Evolutionary conservation across 768 basidiomycete genomes (phyloP), one percentile per base, ranked within the genome.

Genomic region (Sporobolomyces pararoseus): DNA sequence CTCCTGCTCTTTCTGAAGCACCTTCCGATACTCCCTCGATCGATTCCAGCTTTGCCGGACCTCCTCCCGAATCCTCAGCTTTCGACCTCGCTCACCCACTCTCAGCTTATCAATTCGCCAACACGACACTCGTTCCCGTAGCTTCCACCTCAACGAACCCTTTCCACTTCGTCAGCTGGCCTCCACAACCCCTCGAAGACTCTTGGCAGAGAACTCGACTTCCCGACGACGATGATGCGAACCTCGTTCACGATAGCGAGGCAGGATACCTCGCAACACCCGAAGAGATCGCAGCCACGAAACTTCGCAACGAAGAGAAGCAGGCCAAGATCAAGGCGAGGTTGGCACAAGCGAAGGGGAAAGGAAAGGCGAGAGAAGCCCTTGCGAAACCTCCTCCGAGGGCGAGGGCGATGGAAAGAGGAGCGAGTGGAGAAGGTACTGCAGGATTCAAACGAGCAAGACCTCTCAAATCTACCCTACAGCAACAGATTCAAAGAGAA

Each of bases 111-210:
- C 29, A 55, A 7, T 70, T 70, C 53, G 58, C 69, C n/a, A 66
- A 70, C 47, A 70, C 69, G 12, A 37, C 64, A 6, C 69, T 70
- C 59, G 68, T 70, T 2, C 69, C 69, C 12, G 47, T 55, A 27
- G 69, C 32, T 4, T 65, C 69, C 21, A 62, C 63, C 1, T 55
- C 63, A 23, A 62, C 64, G 7, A 42, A 29, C 27, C 70, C 65
- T 1, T 71, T 71, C 51, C 23, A 60, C 35, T 71, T 63, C 31
- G 42, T 47, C 42, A 65, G 42, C 51, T 63, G 50, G 50, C 70
- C 70, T 3, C 44, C 61, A 1, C 14, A 37, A 17, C 31, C 37
- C 14, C 65, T 71, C 57, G 62, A 66, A 46, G 62, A 63, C 19
- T 71, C 70, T 2, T 71, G 65, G 65, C 27, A 35, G 3, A 61